Evolutionary conservation across 352 stramenopile genomes (phyloP).

Genomic region (Phytophthora tubulina): DNA sequence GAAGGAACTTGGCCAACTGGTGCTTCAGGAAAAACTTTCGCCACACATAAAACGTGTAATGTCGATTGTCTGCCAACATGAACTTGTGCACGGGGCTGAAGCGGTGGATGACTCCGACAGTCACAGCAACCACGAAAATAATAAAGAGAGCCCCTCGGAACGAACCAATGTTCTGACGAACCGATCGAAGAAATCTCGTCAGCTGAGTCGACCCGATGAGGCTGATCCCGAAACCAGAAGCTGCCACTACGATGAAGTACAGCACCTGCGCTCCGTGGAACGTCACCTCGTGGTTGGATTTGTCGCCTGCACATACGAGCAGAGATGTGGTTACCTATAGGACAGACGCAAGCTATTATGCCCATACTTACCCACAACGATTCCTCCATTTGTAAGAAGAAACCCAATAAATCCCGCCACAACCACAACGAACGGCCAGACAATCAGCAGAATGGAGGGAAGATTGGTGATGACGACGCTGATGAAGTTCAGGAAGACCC

Average conservation of each 20-base stretch:
- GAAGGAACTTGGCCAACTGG: conserved; percentile 71
- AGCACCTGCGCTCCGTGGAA: conserved; percentile 82
- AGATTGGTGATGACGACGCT: conserved; percentile 63
- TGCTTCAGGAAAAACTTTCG: conserved; percentile 88
- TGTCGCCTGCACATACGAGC: conserved; percentile 65
- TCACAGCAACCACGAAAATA: conserved; percentile 13
- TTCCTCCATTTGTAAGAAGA: conserved; percentile 77
- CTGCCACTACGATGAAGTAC: conserved; percentile 78
- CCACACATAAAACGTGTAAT: conserved; percentile 95
- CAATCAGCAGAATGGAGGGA: conserved; percentile 55
- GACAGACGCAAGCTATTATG: too few relatives aligned
- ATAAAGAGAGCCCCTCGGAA: conserved; percentile 50
- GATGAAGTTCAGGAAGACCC: conserved; percentile 73
- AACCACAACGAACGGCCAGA: conserved; percentile 79
- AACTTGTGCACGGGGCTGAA: conserved; percentile 92
- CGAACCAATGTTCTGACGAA: conserved; percentile 49
- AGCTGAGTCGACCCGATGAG: conserved; percentile 52
- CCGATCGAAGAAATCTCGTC: conserved; percentile 42
- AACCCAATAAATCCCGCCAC: conserved; percentile 68
- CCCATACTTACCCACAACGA: conserved; percentile 74
- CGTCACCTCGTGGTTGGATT: conserved; percentile 81
- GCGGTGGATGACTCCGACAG: conserved; percentile 56
- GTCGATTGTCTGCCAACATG: conserved; percentile 92
- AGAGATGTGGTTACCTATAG: background rate
- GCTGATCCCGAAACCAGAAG: conserved; percentile 66